Evolutionary conservation across 2,329 filamentous ascomycete genomes (phyloP), one percentile per base, ranked within the genome.

Genomic region (Sporothrix brasiliensis): DNA sequence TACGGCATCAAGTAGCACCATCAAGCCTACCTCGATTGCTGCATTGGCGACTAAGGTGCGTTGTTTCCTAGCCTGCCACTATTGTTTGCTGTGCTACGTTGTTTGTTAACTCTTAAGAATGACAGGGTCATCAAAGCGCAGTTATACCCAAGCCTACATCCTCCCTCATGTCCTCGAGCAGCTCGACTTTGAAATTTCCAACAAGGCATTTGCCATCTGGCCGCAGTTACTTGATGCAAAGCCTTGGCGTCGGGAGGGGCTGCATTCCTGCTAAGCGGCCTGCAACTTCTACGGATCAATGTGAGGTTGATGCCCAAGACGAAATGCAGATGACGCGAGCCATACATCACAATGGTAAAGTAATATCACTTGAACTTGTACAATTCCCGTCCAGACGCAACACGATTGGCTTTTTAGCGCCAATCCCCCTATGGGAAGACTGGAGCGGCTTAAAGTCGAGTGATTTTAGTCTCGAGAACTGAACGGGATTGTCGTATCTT

Each of bases 171-270:
- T 27, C 50, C 21, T 21, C 53, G n/a, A 34, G 72, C 80, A 81
- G 76, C 79, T 80, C 75, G 79, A 78, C 63, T 80, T 1, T 34
- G n/a, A 21, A 27, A 41, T 16, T 49, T 13, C 4, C 24, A 34
- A n/a, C 69, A 16, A 67, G 71, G 10, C 30, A 53, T n/a, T 41
- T 53, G 14, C 4, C 66, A 30, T 81, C 65, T 13, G 16, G 41
- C 80, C 14, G 81, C 68, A 83, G 80, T 73, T 83, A 81, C 72
- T 88, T 89, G 73, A 83, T 86, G 16, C 86, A 83, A 72, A 90
- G 86, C 75, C 78, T 88, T 39, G 87, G 88, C 1, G 82, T 84
- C 14, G 83, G 82, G 16, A 74, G 78, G 21, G 84, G 87, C 7
- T 81, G 87, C 49, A 80, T 86, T 74, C 80, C 81, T 30, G 82